phyloP scores from a whole-genome alignment of 352 stramenopile species.

The Phytophthora syringae region DNA sequence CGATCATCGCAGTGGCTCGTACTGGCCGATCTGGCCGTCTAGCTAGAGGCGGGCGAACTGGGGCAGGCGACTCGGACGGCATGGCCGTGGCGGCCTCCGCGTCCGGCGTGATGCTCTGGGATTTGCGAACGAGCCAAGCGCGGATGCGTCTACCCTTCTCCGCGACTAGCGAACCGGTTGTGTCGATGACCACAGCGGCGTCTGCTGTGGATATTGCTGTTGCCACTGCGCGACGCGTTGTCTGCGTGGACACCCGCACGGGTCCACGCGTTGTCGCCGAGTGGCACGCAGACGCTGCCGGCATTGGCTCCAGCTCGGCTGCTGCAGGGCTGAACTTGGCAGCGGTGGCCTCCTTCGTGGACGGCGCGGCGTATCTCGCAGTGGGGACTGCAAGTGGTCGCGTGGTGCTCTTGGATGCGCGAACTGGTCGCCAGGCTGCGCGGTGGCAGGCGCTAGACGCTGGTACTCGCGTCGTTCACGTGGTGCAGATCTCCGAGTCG shows the following conservation, averaged over 20 bases:
- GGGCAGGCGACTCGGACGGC: constrained; percentile 28
- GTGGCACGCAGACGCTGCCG: constrained; percentile 60
- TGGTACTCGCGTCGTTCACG: constrained; percentile 46
- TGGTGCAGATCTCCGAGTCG: constrained; percentile 63
- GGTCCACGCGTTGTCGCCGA: constrained; percentile 62
- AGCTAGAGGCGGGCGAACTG: constrained; percentile 1
- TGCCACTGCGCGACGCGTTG: constrained; percentile 49
- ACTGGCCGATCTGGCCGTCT: constrained; percentile 14
- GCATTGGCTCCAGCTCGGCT: constrained; percentile 26
- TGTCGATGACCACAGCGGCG: constrained; percentile 37
- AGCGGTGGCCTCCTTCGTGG: constrained; percentile 44
- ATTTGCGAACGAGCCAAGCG: constrained; percentile 70
- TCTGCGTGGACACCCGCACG: constrained; percentile 54
- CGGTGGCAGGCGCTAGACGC: constrained; percentile 68
- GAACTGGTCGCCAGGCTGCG: constrained; percentile 51
- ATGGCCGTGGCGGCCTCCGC: constrained; percentile 53
- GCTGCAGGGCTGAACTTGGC: constrained; percentile 36
- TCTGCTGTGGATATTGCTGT: constrained; percentile 57
- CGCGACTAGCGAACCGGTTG: constrained; percentile 44
- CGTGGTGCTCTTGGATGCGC: constrained; percentile 59
- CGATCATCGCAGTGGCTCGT: constrained; percentile 34
- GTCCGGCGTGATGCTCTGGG: constrained; percentile 66
- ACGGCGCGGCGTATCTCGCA: constrained; percentile 40
- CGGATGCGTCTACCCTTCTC: constrained; percentile 63
- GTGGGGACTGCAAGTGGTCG: constrained; percentile 48